A percentile compares a stretch with the other conserved stretches of the same genome.
phyloP scores from a whole-genome alignment of 495 filamentous ascomycete species.

The Hyaloscypha bicolor region DNA sequence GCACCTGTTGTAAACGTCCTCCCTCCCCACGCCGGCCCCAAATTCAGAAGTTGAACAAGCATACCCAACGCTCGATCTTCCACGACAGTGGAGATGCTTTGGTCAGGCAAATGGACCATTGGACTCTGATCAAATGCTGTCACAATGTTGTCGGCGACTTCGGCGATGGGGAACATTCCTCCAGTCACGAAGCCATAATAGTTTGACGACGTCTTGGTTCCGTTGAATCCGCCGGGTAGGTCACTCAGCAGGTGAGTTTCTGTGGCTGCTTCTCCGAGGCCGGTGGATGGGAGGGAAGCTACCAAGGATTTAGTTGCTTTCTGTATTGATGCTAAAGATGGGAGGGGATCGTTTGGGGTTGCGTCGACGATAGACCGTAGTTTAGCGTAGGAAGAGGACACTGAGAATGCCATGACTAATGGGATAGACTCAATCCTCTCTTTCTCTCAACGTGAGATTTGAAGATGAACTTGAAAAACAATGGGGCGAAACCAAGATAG shows the following conservation, averaged over 20 bases:
- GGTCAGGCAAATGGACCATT: conserved; percentile 77
- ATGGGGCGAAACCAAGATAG: too few relatives aligned
- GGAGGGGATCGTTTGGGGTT: conserved; percentile 28
- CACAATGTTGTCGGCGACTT: conserved; percentile 82
- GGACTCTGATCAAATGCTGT: conserved; percentile 80
- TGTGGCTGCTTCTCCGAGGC: conserved; percentile 31
- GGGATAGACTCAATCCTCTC: too few relatives aligned
- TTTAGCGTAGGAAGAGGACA: conserved; percentile 25
- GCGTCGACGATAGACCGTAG: conserved; percentile 22
- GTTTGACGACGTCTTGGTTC: conserved; percentile 31
- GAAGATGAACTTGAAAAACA: too few relatives aligned
- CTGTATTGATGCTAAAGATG: conserved; percentile 14
- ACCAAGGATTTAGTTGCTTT: conserved; percentile 10
- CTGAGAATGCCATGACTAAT: conserved; percentile 24
- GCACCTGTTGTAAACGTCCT: conserved; percentile 88
- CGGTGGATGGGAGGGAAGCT: conserved; percentile 18
- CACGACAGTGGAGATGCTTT: conserved; percentile 73
- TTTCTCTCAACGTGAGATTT: too few relatives aligned
- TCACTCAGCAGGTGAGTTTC: conserved; percentile 28
- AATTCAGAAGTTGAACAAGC: conserved; percentile 64
- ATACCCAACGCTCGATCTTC: conserved; percentile 72
- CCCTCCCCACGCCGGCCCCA: conserved; percentile 55
- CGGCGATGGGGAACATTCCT: conserved; percentile 75
- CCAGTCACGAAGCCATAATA: conserved; percentile 94
- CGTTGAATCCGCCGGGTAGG: conserved; percentile 31